Evolutionary conservation across 441 rosid species (phyloP), one percentile per base, ranked within the genome.

Genomic region (Mallotus japonicus): DNA sequence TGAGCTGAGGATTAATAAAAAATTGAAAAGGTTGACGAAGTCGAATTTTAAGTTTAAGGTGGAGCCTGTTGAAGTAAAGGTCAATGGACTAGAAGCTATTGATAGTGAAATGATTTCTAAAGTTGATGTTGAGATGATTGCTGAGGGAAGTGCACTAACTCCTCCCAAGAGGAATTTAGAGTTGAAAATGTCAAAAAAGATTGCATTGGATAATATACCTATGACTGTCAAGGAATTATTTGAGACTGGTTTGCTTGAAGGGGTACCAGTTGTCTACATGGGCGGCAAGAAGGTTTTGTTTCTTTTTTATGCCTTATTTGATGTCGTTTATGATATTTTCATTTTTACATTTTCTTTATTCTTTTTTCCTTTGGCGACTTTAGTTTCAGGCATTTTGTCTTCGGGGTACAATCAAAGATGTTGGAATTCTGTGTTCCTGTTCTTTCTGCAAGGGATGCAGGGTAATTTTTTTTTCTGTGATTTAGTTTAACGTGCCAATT

Each of bases 201-300:
- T 85, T 75, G 70, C 83, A 4, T 70, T 86, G 72, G 76, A 49
- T 62, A 88, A 81, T 87, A 87, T 91, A 70, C 97, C 97, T 20
- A 75, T 67, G 82, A 95, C 99, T 20, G 99, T 95, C 66, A 95
- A 84, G 71, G 98, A 95, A 82, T 91, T 95, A 67, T 93, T 95
- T 50, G 99, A 93, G 79, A 95, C 99, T 64, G 94, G 98, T 76
- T 81, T 95, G 85, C 97, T 95, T 10, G 97, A 95, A 47, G 98
- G 97, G 68, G 86, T 93, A 22, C 76, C 96, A 3, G 99, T 95
- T 67, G 91, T 91, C 69, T 95, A 95, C 81, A 91, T 84, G 95
- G 98, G 97, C 58, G 92, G 96, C 75, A 84, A 82, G 70, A 90
- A 91, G 98, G 95, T 91, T 72, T 71, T 70, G n/a, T 20, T 69